phyloP scores from a whole-genome alignment of 139 green algal species.

The Micractinium conductrix region DNA sequence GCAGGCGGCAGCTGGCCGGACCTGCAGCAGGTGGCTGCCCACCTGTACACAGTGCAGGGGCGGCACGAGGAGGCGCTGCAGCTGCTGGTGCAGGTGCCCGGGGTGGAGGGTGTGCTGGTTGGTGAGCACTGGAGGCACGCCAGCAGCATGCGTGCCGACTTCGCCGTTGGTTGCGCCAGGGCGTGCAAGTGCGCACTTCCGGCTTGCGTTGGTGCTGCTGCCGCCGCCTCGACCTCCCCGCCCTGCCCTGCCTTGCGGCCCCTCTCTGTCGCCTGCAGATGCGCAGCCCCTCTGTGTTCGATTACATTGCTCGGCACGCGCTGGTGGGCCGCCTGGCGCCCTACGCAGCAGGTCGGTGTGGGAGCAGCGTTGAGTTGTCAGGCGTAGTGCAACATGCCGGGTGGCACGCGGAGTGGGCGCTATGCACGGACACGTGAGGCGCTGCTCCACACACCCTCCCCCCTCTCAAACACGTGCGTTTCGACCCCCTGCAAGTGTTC shows the following conservation, averaged over 20 bases:
- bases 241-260: not conserved
- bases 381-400: no score
- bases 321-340: constrained; percentile 48
- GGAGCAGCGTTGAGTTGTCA: no score
- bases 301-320: constrained; percentile 69
- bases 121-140: no score
- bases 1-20: constrained; percentile 43
- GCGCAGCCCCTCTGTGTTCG: constrained; percentile 56
- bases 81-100: constrained; percentile 10
- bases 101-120: not conserved
- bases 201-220: not conserved
- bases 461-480: no score
- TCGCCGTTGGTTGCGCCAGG: no score
- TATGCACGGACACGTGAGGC: no score
- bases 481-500: no score
- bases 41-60: constrained; percentile 75
- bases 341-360: constrained; percentile 25
- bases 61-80: constrained; percentile 25
- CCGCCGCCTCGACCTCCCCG: not conserved
- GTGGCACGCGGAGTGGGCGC: no score
- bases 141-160: no score
- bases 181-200: no score
- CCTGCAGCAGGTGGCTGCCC: constrained; percentile 77
- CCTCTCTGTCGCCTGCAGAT: not conserved
- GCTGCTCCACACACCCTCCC: no score